Conservation (phyloP, 2,329 filamentous ascomycete genomes). For the Fusarium sacchari region DNA sequence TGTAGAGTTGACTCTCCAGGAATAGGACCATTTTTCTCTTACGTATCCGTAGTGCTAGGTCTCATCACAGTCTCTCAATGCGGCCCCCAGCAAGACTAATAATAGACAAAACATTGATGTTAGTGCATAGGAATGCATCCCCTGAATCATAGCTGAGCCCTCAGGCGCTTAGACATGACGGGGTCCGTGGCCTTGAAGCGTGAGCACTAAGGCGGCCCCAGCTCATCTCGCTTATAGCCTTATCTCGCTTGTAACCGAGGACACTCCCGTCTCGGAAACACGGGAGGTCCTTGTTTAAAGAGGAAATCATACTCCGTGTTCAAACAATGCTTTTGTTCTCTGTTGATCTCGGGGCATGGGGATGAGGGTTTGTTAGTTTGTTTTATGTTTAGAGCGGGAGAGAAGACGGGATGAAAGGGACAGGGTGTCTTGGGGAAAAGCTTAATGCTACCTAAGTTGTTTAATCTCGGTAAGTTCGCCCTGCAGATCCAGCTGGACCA, state of each 20-base stretch:
- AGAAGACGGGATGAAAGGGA: background rate
- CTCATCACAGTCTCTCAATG: background rate
- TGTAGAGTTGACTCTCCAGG: background rate
- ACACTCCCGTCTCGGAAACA: slow-evolving; percentile 17
- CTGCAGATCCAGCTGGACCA: background rate
- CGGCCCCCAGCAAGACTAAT: background rate
- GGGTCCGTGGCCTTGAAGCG: background rate
- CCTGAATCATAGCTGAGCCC: background rate
- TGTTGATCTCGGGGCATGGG: background rate
- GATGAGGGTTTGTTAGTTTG: background rate
- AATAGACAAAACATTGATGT: background rate
- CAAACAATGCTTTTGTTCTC: background rate
- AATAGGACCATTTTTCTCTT: background rate
- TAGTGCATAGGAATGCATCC: background rate
- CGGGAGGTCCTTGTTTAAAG: background rate
- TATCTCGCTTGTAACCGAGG: slow-evolving; percentile 31
- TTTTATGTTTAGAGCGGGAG: background rate
- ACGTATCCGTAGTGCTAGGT: no score
- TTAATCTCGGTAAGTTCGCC: slow-evolving; percentile 1
- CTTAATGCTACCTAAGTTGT: background rate
- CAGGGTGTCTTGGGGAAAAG: background rate
- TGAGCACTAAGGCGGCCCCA: slow-evolving; percentile 16
- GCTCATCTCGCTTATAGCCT: slow-evolving; percentile 22
- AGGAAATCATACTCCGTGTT: background rate
- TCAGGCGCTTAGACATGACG: background rate